Base-by-base conservation (phyloP, 1,139 yeast species). In the Scheffersomyces stambukii region DNA sequence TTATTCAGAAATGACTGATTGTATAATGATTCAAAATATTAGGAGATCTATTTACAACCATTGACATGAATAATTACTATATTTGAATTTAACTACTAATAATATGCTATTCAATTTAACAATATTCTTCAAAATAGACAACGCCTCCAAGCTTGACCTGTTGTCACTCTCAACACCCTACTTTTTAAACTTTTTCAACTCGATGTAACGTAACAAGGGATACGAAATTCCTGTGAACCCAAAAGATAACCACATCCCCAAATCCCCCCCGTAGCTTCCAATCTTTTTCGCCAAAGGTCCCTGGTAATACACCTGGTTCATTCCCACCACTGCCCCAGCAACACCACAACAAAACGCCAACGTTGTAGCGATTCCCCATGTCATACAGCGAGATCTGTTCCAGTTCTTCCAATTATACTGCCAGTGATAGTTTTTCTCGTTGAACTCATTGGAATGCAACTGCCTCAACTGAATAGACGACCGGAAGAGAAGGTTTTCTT, bases 401-500 rank as follows among this genome's bases (percentile, higher is more conserved):
- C 89, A 81, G 28, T 67, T 64, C 2, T 60, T 62, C 77, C 85
- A 82, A 42, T 79, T 77, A 53, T 77, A 77, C 42, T 50, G 29
- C 45, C 57, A 22, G 60, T 62, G 12, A 50, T 50, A 29, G 54
- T 60, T 41, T 69, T 65, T 62, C 52, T 36, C 59, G 60, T 47
- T 77, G 38, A 77, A 72, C 42, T 81, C 89, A 34, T 62, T 64
- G 7, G 68, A 64, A 53, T 64, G 81, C 25, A 78, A 48, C 34
- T 65, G 64, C 22, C 58, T 48, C 33, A 75, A 65, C 22, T 60
- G 48, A 77, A 31, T 64, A 20, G 60, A 52, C 2, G 77, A 66
- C 49, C 95, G 71, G 57, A 85, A 86, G 10, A 85, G 65, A 7
- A 70, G 32, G 45, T 83, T 83, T 50, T 86, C 96, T 46, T 84